These are phyloP conservation scores for Parachlorella kessleri DNA, from an alignment of 139 green algal genomes.

Conservation along the genomic window DNA sequence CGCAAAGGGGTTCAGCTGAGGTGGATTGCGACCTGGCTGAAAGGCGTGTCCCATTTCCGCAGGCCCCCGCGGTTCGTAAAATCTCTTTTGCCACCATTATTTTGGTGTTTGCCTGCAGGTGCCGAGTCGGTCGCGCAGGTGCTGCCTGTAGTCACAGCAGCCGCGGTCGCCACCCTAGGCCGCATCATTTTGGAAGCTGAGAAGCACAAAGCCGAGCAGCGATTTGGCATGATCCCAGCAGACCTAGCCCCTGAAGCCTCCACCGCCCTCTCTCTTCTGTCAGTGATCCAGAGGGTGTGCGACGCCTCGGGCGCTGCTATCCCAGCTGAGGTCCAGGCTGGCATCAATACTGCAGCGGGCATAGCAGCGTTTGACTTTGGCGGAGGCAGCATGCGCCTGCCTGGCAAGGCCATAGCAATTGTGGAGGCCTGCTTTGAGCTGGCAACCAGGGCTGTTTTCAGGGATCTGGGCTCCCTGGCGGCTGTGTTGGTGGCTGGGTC, in stretches of 20 bases:
- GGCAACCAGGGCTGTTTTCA: neutral
- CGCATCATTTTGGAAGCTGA: slow-evolving; percentile 37
- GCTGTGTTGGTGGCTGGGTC: neutral
- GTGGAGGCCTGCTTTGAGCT: slow-evolving; percentile 42
- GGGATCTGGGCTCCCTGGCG: neutral
- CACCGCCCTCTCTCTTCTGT: neutral
- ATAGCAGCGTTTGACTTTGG: slow-evolving; percentile 19
- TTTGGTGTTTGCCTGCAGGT: neutral
- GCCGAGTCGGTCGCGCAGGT: neutral
- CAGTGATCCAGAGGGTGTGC: neutral
- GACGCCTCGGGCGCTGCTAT: neutral
- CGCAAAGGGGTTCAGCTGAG: neutral
- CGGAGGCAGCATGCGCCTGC: neutral
- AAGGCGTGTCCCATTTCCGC: too few relatives aligned
- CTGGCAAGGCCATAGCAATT: slow-evolving; percentile 26
- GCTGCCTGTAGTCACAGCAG: neutral
- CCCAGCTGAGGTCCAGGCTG: neutral
- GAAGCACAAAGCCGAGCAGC: slow-evolving; percentile 28
- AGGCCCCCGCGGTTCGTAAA: too few relatives aligned
- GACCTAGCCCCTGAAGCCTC: neutral
- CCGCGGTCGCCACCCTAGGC: neutral
- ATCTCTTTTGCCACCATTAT: too few relatives aligned
- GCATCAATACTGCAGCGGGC: neutral
- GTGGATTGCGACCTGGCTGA: too few relatives aligned
- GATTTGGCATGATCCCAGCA: slow-evolving; percentile 19